These are phyloP conservation scores for Tolypocladium tropicale DNA, from an alignment of 2,329 filamentous ascomycete genomes.

Conservation along the genomic window DNA sequence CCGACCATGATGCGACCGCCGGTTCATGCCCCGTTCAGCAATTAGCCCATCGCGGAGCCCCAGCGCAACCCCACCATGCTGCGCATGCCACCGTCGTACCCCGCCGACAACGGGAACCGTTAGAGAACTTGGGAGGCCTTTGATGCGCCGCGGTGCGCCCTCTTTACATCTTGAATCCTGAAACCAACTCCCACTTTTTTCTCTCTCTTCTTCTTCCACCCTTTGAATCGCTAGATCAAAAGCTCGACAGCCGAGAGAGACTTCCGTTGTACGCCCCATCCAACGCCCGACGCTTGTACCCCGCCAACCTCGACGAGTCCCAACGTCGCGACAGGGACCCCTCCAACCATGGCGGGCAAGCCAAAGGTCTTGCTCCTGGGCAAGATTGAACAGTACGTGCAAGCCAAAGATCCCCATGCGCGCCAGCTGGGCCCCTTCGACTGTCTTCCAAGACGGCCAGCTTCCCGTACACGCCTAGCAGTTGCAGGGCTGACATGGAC, in stretches of 20 bases:
- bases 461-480: not conserved
- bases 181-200: not conserved
- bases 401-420: not conserved
- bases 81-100: not conserved
- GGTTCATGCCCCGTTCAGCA: not conserved
- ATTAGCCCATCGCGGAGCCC: not conserved
- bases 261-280: too few relatives aligned
- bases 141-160: not conserved
- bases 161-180: not conserved
- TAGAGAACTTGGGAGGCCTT: too few relatives aligned
- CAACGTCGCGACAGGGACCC: not conserved
- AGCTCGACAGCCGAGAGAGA: too few relatives aligned
- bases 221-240: not conserved
- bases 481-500: not conserved
- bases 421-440: not conserved
- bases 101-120: not conserved
- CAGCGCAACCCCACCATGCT: not conserved
- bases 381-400: slow-evolving; percentile 26
- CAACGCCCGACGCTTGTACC: not conserved
- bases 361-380: slow-evolving; percentile 30
- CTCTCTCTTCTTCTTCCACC: not conserved
- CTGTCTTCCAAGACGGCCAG: not conserved
- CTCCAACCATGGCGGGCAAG: slow-evolving; percentile 13
- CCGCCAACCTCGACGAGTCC: not conserved
- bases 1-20: not conserved